Evolutionary conservation across 208 protist species (phyloP), one percentile per base, ranked within the genome.

Genomic region (Angomonas deanei): DNA sequence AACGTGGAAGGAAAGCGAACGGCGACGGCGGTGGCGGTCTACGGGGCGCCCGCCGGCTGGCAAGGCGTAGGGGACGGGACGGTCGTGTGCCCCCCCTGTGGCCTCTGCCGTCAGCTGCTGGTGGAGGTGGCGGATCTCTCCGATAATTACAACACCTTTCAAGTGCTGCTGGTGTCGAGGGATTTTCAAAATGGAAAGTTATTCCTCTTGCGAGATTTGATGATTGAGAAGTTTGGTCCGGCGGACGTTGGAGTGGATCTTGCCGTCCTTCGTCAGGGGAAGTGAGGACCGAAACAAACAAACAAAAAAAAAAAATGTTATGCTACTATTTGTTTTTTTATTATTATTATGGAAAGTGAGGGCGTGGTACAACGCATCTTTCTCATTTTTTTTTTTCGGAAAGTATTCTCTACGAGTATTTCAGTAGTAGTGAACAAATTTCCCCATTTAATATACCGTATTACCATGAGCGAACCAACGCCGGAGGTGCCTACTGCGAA

Each of bases 51-150:
- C 5, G 27, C 21, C n/a, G 31, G 31, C 32, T 19, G 2, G 11
- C 4, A 57, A 4, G 53, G 8, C 2, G n/a, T 3, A 11, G 23
- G 2, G 17, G 53, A 59, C 53, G 53, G 32, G 27, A 39, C 10
- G 19, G 3, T 4, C 53, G 34, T 91, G 10, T 87, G 78, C 65
- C 62, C 82, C 11, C 88, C 88, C n/a, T 94, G 88, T 61, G 88
- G 88, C 0, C 73, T 92, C 47, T 94, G 88, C 70, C 82, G 88
- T 10, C 88, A 94, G 54, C 70, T 87, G 33, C 75, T 94, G 27
- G 75, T 80, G 33, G 88, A 94, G 69, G 76, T 91, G 60, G 83
- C 84, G 0, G 80, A 94, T 64, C 76, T 92, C 27, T 88, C 83
- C 0, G 55, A 71, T 26, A 91, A 90, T 57, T 85, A 73, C 32